phyloP scores from a whole-genome alignment of 345 rosid species.

The Diplotaxis tenuifolia region DNA sequence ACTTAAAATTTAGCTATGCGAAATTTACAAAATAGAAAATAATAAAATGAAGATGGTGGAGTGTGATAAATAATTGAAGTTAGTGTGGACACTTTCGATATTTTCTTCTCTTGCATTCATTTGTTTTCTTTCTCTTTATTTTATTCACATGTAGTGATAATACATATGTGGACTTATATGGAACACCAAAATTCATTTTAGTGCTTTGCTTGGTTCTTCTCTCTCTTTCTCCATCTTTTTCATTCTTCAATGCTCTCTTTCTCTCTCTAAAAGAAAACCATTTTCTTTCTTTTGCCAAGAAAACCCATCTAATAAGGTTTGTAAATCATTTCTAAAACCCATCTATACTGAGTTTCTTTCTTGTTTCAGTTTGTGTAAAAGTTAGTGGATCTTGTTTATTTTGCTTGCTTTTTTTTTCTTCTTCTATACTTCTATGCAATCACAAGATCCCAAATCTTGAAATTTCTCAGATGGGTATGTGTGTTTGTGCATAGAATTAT shows the following conservation, averaged over 20 bases:
- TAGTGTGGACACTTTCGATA: constrained; percentile 32
- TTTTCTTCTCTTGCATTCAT: constrained; percentile 30
- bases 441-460: background rate
- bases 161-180: background rate
- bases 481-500: background rate
- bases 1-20: background rate
- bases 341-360: background rate
- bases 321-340: no score
- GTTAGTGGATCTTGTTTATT: background rate
- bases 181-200: background rate
- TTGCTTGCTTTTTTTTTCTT: background rate
- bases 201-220: constrained; percentile 2
- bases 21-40: background rate
- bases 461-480: background rate
- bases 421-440: background rate
- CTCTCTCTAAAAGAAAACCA: constrained; percentile 38
- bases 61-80: background rate
- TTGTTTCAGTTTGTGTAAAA: background rate
- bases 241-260: constrained; percentile 18
- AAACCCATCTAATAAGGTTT: constrained; percentile 6
- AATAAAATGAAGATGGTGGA: background rate
- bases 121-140: constrained; percentile 1
- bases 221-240: constrained; percentile 15
- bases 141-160: background rate
- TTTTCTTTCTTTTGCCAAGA: constrained; percentile 26